Evolutionary conservation across 768 basidiomycete genomes (phyloP).

Genomic region (Termitomyces titanicus): DNA sequence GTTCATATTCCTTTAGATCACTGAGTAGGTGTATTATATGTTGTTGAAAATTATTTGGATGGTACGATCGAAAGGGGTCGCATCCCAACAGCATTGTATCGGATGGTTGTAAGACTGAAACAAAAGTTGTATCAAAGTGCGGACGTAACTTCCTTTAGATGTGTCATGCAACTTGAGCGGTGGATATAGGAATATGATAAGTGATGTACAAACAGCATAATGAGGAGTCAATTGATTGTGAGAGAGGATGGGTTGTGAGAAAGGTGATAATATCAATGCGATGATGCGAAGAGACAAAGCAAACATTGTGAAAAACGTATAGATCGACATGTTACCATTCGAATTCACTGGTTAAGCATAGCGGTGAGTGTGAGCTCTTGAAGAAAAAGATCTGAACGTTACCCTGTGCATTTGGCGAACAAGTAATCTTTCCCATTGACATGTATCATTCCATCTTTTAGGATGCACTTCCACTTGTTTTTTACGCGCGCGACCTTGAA

Average conservation of each 20-base stretch:
- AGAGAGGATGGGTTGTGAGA: not conserved
- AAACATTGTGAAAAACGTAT: not conserved
- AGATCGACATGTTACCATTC: constrained; percentile 30
- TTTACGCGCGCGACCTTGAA: constrained; percentile 94
- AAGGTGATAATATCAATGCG: not conserved
- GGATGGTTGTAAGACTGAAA: not conserved
- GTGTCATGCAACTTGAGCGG: constrained; percentile 15
- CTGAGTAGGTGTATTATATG: too few relatives aligned
- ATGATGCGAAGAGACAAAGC: constrained; percentile 1
- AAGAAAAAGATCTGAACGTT: constrained; percentile 5
- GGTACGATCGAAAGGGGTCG: not conserved
- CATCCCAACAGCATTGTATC: not conserved
- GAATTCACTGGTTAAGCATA: constrained; percentile 29
- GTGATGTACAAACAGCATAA: constrained; percentile 13
- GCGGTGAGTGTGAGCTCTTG: not conserved
- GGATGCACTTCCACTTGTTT: constrained; percentile 99
- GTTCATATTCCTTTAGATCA: too few relatives aligned
- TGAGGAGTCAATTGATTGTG: constrained; percentile 6
- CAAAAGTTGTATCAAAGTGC: not conserved
- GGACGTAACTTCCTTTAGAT: constrained; percentile 10
- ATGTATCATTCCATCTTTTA: constrained; percentile 97
- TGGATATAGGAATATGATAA: constrained; percentile 13
- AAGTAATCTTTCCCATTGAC: constrained; percentile 97
- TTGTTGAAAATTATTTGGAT: too few relatives aligned
- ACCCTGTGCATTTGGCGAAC: constrained; percentile 97